Base-by-base conservation (phyloP, 2,329 filamentous ascomycete genomes). In the Penicillium hordei region DNA sequence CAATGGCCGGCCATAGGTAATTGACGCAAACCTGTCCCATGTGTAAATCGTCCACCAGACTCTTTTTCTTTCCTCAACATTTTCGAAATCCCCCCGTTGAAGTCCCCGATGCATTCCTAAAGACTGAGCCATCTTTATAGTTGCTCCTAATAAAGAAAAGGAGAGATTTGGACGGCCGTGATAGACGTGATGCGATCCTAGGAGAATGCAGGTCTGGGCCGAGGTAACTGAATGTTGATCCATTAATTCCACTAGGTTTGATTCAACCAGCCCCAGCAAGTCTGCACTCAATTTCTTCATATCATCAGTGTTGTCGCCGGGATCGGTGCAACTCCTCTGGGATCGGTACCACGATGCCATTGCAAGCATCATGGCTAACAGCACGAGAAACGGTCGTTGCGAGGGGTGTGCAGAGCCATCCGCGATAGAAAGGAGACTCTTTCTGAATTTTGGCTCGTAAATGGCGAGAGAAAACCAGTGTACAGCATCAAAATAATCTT, bases 391-490 rank as follows among this genome's bases (percentile, higher is more conserved):
- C 0, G 71, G 64, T 21, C 70, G 68, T 45, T 78, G 70, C 0
- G 70, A 68, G 3, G 67, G 66, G 15, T 68, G 64, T 0, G 76
- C 75, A 38, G 58, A 64, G 2, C 74, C 73, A 56, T 75, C 73
- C 1, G 64, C 56, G 2, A 77, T 65, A 8, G 70, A 70, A 10
- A 65, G 57, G 27, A 75, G 70, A 4, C 64, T 61, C 12, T 61
- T 61, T 23, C 76, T 73, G 46, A 79, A 77, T 27, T 68, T 75
- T 1, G 76, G 76, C 51, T 78, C 76, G 52, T 75, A 75, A 19
- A 80, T 67, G 1, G 76, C 75, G 4, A 79, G 66, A 17, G 76
- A 78, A 53, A 80, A 79, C 76, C 77, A 80, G 62, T 79, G 76
- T 17, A 79, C 71, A 2, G 74, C 63, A 48, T 72, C 68, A 51